Evolutionary conservation across 1,139 yeast species (phyloP).

Genomic region (Martiniozyma asiatica): DNA sequence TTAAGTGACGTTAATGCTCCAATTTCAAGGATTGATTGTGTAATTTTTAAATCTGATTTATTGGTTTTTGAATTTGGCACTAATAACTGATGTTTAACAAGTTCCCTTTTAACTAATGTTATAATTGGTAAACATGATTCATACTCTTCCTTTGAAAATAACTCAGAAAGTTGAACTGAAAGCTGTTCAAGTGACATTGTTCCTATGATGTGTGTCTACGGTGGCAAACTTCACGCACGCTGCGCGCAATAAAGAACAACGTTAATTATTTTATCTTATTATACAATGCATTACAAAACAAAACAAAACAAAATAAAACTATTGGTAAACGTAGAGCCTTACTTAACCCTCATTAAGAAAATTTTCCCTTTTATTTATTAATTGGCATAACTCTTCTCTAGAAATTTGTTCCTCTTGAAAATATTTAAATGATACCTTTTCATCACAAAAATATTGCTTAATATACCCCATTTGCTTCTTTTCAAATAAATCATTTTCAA

Average conservation of each 20-base stretch:
- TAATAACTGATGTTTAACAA: constrained; percentile 65
- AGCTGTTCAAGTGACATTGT: constrained; percentile 32
- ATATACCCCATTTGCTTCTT: constrained; percentile 27
- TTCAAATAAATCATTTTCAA: constrained; percentile 36
- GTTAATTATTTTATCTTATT: too few relatives aligned
- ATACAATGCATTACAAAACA: too few relatives aligned
- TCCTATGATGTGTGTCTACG: too few relatives aligned
- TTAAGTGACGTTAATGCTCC: constrained; percentile 75
- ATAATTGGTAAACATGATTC: constrained; percentile 47
- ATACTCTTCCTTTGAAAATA: constrained; percentile 53
- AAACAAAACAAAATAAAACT: too few relatives aligned
- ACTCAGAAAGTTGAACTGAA: constrained; percentile 54
- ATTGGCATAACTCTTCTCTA: too few relatives aligned
- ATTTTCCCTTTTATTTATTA: too few relatives aligned
- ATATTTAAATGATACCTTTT: too few relatives aligned
- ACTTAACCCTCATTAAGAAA: too few relatives aligned
- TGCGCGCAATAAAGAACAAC: too few relatives aligned
- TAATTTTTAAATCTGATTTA: constrained; percentile 59
- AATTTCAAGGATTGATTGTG: constrained; percentile 74
- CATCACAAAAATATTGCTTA: constrained; percentile 24
- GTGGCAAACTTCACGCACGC: too few relatives aligned
- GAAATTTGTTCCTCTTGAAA: too few relatives aligned
- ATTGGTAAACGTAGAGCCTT: too few relatives aligned
- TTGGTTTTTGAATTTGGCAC: constrained; percentile 43
- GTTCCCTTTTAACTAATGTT: constrained; percentile 63